Conservation (phyloP, 2,329 filamentous ascomycete genomes). For the Fusarium praegraminearum region DNA sequence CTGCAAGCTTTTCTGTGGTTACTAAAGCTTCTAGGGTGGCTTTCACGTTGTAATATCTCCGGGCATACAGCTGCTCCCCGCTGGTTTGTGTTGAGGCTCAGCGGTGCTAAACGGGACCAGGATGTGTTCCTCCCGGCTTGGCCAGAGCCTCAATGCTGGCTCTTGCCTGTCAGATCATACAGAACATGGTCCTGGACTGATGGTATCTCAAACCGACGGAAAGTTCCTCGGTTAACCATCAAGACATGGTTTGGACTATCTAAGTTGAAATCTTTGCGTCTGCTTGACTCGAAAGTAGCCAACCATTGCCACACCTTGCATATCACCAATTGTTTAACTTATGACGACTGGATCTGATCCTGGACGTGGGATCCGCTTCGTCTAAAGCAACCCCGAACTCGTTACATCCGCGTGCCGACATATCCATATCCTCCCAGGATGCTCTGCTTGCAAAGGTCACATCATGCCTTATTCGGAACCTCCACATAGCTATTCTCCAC, state of each 20-base stretch:
- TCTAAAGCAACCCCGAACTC: slow-evolving; percentile 9
- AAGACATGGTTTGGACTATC: neutral
- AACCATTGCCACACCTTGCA: slow-evolving; percentile 28
- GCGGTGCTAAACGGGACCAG: neutral
- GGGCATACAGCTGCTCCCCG: neutral
- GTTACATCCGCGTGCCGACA: slow-evolving; percentile 36
- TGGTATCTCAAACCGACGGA: neutral
- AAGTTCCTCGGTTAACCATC: neutral
- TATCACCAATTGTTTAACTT: slow-evolving; percentile 20
- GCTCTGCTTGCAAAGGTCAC: slow-evolving; percentile 22
- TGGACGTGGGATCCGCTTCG: slow-evolving; percentile 27
- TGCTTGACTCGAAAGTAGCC: slow-evolving; percentile 21
- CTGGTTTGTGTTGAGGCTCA: slow-evolving; percentile 31
- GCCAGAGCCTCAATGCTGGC: slow-evolving; percentile 20
- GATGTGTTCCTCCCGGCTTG: slow-evolving; percentile 32
- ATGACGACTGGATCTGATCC: slow-evolving; percentile 28
- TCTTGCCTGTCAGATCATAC: neutral
- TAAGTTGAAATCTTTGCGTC: slow-evolving; percentile 18
- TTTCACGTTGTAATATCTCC: slow-evolving; percentile 20
- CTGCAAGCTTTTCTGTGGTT: slow-evolving; percentile 13
- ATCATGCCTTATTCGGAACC: slow-evolving; percentile 25
- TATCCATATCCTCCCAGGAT: slow-evolving; percentile 32
- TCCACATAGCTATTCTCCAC: slow-evolving; percentile 23
- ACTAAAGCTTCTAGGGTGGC: slow-evolving; percentile 15
- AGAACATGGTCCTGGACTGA: neutral